Conservation (phyloP, 805 yeast species). For the Ogataea henricii region DNA sequence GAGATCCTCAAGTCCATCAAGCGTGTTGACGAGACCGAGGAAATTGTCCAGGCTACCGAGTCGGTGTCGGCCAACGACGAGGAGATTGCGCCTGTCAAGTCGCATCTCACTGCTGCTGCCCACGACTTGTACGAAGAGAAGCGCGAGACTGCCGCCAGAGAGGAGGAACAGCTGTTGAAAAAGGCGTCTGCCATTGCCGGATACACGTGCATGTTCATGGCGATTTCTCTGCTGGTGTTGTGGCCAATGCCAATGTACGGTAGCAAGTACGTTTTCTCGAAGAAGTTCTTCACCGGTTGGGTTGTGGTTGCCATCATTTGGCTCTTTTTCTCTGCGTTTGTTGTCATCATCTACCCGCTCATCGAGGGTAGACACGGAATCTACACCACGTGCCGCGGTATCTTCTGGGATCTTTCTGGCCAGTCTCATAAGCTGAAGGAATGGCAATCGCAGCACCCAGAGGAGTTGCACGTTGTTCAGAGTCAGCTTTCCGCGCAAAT, state of each 20-base stretch:
- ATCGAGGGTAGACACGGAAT: slow-evolving; percentile 74
- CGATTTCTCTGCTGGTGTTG: slow-evolving; percentile 63
- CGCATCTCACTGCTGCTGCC: slow-evolving; percentile 34
- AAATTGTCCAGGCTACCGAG: slow-evolving; percentile 43
- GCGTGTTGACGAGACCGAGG: slow-evolving; percentile 73
- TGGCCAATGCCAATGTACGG: slow-evolving; percentile 99
- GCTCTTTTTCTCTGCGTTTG: slow-evolving; percentile 66
- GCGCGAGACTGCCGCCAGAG: slow-evolving; percentile 32
- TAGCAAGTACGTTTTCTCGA: slow-evolving; percentile 69
- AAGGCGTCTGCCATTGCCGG: slow-evolving; percentile 65
- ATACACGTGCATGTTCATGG: slow-evolving; percentile 58
- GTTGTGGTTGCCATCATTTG: slow-evolving; percentile 78
- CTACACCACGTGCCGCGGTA: slow-evolving; percentile 65
- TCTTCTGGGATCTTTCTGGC: slow-evolving; percentile 84
- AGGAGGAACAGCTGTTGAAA: slow-evolving; percentile 53
- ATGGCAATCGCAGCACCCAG: slow-evolving; percentile 79
- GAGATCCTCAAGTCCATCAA: slow-evolving; percentile 57
- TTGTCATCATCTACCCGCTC: slow-evolving; percentile 69
- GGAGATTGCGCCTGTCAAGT: slow-evolving; percentile 31
- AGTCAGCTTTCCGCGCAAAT: slow-evolving; percentile 56
- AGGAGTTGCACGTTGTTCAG: slow-evolving; percentile 70
- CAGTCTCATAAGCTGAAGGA: slow-evolving; percentile 68
- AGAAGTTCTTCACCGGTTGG: slow-evolving; percentile 86
- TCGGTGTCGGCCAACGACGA: slow-evolving; percentile 28
- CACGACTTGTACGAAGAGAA: slow-evolving; percentile 24